Base-by-base conservation (phyloP, 2,329 filamentous ascomycete genomes). In the Alternaria ventricosa region DNA sequence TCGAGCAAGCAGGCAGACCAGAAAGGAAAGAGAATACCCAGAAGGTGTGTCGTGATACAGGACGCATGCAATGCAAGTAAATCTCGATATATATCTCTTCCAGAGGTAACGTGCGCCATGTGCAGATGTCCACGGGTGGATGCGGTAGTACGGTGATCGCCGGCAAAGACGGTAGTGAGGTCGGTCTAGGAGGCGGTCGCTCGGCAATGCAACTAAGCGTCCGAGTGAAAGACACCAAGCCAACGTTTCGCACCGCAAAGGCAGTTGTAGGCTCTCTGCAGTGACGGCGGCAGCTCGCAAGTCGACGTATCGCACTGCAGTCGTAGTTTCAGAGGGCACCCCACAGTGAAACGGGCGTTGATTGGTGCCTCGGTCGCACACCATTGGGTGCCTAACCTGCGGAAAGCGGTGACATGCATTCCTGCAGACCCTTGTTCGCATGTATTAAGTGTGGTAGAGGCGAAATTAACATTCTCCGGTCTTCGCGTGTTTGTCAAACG, bases 1-100 rank as follows among this genome's bases (percentile, higher is more conserved):
- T 57, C 58, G 33, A 64, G 50, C 47, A 61, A 64, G 66, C 61
- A 54, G 61, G 63, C 55, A 63, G 61, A 65, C 61, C 71, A 57
- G 67, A 60, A 71, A 65, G 57, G 49, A 66, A 60, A 63, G 56
- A 65, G 57, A 62, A 66, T 63, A 69, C 64, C 65, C 66, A 62
- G 57, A 64, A 49, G 33, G 58, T 45, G 57, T 45, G 55, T 55
- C 49, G 76, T 78, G 66, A 69, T 70, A 78, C 75, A 71, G 67
- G 63, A 69, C 70, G 69, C 71, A 77, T 75, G 71, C 69, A 75
- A 77, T 77, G 74, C 74, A 75, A 73, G 71, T 71, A 69, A 74
- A 73, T 73, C 73, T 73, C 63, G 68, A 74, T 73, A 72, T 74
- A 70, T 76, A 75, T 74, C 66, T 54, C 70, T 64, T 65, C 63